These are phyloP conservation scores for Gracilaria caudata DNA, from an alignment of 23 red algal genomes.

Conservation along the genomic window DNA sequence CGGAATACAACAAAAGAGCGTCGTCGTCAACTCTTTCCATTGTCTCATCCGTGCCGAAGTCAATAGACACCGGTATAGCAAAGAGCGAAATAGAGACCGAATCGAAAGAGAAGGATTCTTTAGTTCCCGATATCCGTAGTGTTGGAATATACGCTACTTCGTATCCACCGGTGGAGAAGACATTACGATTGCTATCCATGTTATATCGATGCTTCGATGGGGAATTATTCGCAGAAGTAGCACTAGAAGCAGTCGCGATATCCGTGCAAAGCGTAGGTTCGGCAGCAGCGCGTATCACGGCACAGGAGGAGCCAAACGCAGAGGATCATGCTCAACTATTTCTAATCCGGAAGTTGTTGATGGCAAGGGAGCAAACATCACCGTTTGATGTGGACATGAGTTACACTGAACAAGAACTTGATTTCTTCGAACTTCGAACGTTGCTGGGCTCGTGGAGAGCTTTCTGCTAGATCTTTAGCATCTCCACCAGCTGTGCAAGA, in stretches of 20 bases:
- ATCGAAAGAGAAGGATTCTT: background rate
- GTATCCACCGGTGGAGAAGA: slow-evolving; percentile 90
- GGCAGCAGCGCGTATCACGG: slow-evolving; percentile 65
- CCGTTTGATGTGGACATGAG: slow-evolving; percentile 94
- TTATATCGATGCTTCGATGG: slow-evolving; percentile 89
- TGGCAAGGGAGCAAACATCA: slow-evolving; percentile 86
- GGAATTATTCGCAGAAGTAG: slow-evolving; percentile 87
- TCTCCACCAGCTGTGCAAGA: slow-evolving; percentile 51
- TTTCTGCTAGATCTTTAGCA: slow-evolving; percentile 75
- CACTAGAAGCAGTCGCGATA: slow-evolving; percentile 86
- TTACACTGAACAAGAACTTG: slow-evolving; percentile 84
- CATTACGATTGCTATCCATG: slow-evolving; percentile 85
- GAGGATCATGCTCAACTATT: slow-evolving; percentile 90
- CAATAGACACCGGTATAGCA: background rate
- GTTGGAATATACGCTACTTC: slow-evolving; percentile 77
- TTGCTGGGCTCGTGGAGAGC: slow-evolving; percentile 72
- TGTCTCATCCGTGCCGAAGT: background rate
- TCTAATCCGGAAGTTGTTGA: slow-evolving; percentile 87
- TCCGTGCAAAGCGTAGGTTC: slow-evolving; percentile 78
- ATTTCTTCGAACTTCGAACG: slow-evolving; percentile 72
- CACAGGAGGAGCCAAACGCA: slow-evolving; percentile 33
- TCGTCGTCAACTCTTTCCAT: background rate
- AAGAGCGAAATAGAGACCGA: background rate
- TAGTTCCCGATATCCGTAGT: slow-evolving; percentile 35
- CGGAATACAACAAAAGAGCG: slow-evolving; percentile 20